These are phyloP conservation scores for Didymella segeticola DNA, from an alignment of 2,329 filamentous ascomycete species.

Conservation along the genomic window DNA sequence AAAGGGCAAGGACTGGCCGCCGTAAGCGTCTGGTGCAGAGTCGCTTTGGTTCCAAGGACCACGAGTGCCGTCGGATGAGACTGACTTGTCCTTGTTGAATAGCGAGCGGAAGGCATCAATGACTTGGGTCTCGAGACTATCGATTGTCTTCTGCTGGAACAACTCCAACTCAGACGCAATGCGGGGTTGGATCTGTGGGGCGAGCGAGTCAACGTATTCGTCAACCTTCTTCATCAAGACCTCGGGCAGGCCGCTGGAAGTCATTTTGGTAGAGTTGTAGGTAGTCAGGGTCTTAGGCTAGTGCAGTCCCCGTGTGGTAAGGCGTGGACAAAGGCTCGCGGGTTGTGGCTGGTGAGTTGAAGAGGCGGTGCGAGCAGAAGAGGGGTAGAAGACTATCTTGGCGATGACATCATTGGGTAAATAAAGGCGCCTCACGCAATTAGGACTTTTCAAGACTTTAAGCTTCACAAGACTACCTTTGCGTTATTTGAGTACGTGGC, in stretches of 20 bases:
- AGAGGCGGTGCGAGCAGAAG: constrained; percentile 10
- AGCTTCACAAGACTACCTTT: too few relatives aligned
- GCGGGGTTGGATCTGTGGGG: constrained; percentile 42
- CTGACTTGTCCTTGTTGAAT: constrained; percentile 30
- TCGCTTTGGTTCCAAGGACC: constrained; percentile 35
- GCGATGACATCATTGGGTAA: constrained; percentile 2
- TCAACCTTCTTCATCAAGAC: constrained; percentile 38
- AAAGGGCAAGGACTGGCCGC: constrained; percentile 38
- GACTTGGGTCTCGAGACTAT: constrained; percentile 39
- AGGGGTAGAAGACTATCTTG: neutral
- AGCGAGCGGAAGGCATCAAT: constrained; percentile 39
- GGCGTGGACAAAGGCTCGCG: constrained; percentile 6
- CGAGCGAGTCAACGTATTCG: constrained; percentile 40
- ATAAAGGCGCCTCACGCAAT: too few relatives aligned
- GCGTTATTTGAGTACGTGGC: too few relatives aligned
- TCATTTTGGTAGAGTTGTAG: constrained; percentile 16
- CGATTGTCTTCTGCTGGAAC: constrained; percentile 42
- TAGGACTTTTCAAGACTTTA: too few relatives aligned
- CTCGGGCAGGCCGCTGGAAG: constrained; percentile 30
- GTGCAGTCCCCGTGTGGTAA: constrained; percentile 9
- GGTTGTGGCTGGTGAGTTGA: constrained; percentile 7
- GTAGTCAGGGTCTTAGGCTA: neutral
- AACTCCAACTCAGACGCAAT: constrained; percentile 38
- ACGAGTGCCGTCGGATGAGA: constrained; percentile 24
- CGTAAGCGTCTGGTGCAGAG: constrained; percentile 37